phyloP scores from a whole-genome alignment of 2,329 filamentous ascomycete species.

The Microcyclospora pomicola region DNA sequence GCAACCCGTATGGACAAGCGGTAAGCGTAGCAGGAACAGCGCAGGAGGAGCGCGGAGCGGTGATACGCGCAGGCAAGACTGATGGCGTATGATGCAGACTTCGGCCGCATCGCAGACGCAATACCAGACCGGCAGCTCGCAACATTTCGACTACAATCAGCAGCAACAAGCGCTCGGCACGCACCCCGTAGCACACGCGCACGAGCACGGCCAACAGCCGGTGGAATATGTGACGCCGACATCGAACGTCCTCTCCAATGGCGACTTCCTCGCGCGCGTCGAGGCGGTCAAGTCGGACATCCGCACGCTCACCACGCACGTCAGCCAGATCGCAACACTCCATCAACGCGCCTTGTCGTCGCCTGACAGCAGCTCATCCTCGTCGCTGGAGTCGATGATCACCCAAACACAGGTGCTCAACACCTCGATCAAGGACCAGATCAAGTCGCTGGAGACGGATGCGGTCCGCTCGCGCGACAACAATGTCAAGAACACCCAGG shows the following conservation, averaged over 20 bases:
- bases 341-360: constrained; percentile 60
- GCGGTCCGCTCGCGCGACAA: constrained; percentile 50
- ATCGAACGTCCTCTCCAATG: constrained; percentile 40
- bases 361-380: constrained; percentile 40
- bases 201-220: constrained; percentile 23
- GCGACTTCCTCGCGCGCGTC: constrained; percentile 56
- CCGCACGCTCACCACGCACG: constrained; percentile 48
- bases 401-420: constrained; percentile 59
- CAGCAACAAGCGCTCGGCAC: constrained; percentile 5
- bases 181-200: constrained; percentile 18
- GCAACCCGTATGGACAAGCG: constrained; percentile 25
- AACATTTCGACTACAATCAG: constrained; percentile 22
- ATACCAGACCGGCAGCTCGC: constrained; percentile 13
- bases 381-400: constrained; percentile 52
- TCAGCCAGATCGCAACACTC: constrained; percentile 52
- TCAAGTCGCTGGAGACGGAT: constrained; percentile 62
- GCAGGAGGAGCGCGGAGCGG: background rate
- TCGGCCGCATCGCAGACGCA: constrained; percentile 6
- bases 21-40: background rate
- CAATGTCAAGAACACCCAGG: constrained; percentile 54
- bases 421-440: constrained; percentile 63
- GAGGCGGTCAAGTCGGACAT: constrained; percentile 55
- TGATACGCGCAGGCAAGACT: constrained; percentile 1
- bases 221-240: constrained; percentile 29
- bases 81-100: background rate